These are phyloP conservation scores for Candolleomyces aberdarensis DNA, from an alignment of 768 basidiomycete genomes.

Conservation along the genomic window DNA sequence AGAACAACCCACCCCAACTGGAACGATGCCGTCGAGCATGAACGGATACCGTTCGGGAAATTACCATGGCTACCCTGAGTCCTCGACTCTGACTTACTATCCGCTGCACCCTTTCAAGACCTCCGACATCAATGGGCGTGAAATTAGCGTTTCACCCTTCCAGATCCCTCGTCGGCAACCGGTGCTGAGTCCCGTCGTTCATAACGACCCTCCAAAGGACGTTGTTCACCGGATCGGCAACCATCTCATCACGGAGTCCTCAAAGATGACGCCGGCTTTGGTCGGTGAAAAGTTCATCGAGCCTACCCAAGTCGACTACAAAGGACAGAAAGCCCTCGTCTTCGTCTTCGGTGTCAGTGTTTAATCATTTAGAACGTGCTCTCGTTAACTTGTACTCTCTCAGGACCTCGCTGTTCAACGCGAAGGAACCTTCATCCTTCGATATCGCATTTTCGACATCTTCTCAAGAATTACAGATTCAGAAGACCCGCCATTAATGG, in stretches of 20 bases:
- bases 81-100: conserved; percentile 31
- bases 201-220: conserved; percentile 25
- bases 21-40: background rate
- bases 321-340: conserved; percentile 49
- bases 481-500: conserved; percentile 40
- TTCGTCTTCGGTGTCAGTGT: conserved; percentile 61
- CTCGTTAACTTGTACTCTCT: background rate
- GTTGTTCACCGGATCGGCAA: conserved; percentile 28
- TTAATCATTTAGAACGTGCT: background rate
- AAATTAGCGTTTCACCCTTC: conserved; percentile 26
- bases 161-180: conserved; percentile 36
- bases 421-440: conserved; percentile 64
- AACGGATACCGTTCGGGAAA: conserved; percentile 5
- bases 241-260: conserved; percentile 37
- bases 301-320: conserved; percentile 49
- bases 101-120: conserved; percentile 37
- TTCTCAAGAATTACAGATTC: conserved; percentile 33
- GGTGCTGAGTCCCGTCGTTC: conserved; percentile 26
- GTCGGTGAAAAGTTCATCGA: conserved; percentile 65
- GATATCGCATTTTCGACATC: conserved; percentile 72
- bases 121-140: conserved; percentile 17
- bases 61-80: conserved; percentile 9
- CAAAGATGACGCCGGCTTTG: conserved; percentile 46
- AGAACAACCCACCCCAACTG: conserved; percentile 16
- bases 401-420: conserved; percentile 69